phyloP scores from a whole-genome alignment of 371 early-diverging fungal species.

The Mortierella polycephala region DNA sequence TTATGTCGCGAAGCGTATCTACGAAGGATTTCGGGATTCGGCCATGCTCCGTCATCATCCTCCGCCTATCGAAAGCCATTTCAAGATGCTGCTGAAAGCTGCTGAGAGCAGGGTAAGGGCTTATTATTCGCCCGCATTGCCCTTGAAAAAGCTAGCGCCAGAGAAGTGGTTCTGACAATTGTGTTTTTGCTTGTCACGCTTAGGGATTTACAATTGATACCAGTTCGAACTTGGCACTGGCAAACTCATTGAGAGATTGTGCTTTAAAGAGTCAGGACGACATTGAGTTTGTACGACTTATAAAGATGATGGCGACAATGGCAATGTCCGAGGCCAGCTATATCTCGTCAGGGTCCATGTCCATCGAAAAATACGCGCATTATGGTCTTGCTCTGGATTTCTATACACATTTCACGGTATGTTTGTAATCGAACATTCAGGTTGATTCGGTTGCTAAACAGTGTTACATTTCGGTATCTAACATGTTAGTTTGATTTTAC shows the following conservation, averaged over 20 bases:
- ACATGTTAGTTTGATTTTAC: no score
- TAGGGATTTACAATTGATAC: conserved; percentile 71
- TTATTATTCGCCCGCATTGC: background rate
- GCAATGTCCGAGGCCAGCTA: conserved; percentile 83
- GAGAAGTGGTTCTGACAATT: background rate
- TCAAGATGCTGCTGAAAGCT: conserved; percentile 75
- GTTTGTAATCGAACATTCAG: background rate
- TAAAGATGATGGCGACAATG: conserved; percentile 81
- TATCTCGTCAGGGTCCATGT: conserved; percentile 65
- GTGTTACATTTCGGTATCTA: no score
- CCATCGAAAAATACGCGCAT: conserved; percentile 70
- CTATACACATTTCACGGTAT: conserved; percentile 95
- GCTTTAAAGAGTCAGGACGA: conserved; percentile 57
- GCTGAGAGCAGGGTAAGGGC: conserved; percentile 64
- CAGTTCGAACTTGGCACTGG: conserved; percentile 75
- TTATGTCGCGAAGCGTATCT: conserved; percentile 89
- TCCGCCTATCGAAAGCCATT: conserved; percentile 72
- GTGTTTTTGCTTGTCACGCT: background rate
- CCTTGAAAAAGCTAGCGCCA: no score
- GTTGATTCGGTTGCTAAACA: no score
- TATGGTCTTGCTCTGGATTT: conserved; percentile 89
- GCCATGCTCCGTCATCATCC: conserved; percentile 92
- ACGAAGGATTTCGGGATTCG: conserved; percentile 80
- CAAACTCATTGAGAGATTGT: conserved; percentile 63
- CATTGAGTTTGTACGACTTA: conserved; percentile 64